Evolutionary conservation across 2,329 filamentous ascomycete genomes (phyloP), one percentile per base, ranked within the genome.

Genomic region (Hypoxylon sp.): DNA sequence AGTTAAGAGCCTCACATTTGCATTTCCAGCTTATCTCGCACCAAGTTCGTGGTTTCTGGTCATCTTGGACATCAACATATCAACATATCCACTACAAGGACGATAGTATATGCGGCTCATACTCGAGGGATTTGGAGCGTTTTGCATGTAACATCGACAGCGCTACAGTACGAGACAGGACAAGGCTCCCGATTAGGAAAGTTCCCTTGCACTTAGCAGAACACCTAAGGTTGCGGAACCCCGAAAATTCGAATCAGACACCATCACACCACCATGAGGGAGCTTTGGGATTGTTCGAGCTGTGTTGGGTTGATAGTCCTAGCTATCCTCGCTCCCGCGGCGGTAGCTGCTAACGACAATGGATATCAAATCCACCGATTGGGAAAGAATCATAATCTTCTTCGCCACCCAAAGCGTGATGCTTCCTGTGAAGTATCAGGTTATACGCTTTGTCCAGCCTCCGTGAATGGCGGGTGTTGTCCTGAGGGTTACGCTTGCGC

Each of bases 401-500:
- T 74, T 17, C 74, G 67, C 26, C 73, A 72, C 29, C 72, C 63
- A 22, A 76, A 75, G 35, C 75, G 77, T 31, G 76, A 76, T 5
- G 69, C 59, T 11, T 64, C 70, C 4, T 79, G 77, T 44, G 51
- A 67, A 26, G 8, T 53, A 31, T 22, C 63, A 1, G 68, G 70
- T 1, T 78, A 73, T 60, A 68, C 69, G 2, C 50, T 77, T 53
- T 78, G 73, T 53, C 62, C 66, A n/a, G 67, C 71, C 26, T 71
- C 74, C 14, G 71, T 66, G 10, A 72, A 74, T 37, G 84, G 85
- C 35, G 83, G 81, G 35, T 86, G 85, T 63, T 87, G 85, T 64
- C 84, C 85, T 1, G 74, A 80, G 3, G 75, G 80, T 42, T 88
- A 86, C 71, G 77, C 78, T 3, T 88, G 86, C 74, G 84, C 78